phyloP scores from a whole-genome alignment of 164 flowering plant species.

The Liriodendron chinense region DNA sequence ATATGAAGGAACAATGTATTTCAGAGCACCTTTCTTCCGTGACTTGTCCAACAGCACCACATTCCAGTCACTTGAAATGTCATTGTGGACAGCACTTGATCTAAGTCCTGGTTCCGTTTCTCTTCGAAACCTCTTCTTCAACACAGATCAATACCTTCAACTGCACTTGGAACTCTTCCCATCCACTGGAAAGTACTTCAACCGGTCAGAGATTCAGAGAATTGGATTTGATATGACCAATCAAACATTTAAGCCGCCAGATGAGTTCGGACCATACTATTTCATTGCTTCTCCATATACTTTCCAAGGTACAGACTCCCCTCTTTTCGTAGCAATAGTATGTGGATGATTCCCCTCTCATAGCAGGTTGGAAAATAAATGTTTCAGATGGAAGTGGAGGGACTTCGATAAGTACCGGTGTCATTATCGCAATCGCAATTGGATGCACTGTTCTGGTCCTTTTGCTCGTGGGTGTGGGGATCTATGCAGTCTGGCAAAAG shows the following conservation, averaged over 20 bases:
- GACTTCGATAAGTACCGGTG: slow-evolving; percentile 30
- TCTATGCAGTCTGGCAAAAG: slow-evolving; percentile 69
- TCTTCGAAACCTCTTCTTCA: slow-evolving; percentile 59
- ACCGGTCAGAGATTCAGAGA: slow-evolving; percentile 48
- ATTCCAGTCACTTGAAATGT: slow-evolving; percentile 69
- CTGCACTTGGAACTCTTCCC: slow-evolving; percentile 68
- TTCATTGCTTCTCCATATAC: slow-evolving; percentile 54
- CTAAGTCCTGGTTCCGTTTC: slow-evolving; percentile 78
- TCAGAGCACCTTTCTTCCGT: slow-evolving; percentile 75
- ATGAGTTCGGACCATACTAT: slow-evolving; percentile 56
- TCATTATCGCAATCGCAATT: slow-evolving; percentile 44
- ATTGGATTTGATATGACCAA: slow-evolving; percentile 62
- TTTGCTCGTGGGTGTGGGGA: slow-evolving; percentile 42
- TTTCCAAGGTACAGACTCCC: slow-evolving; percentile 42
- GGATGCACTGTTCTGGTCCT: slow-evolving; percentile 46
- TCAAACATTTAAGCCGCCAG: slow-evolving; percentile 66
- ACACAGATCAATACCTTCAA: slow-evolving; percentile 67
- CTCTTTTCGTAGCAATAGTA: neutral
- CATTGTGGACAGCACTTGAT: slow-evolving; percentile 54
- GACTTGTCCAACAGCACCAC: slow-evolving; percentile 55
- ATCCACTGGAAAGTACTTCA: slow-evolving; percentile 53
- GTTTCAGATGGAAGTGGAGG: slow-evolving; percentile 31
- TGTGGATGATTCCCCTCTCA: slow-evolving; percentile 7
- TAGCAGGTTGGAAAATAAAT: neutral
- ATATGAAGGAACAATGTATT: slow-evolving; percentile 67